Percentiles rank a stretch among this genome's conserved stretches.
Evolutionary conservation across 495 filamentous ascomycete species (phyloP).

Genomic region (Aspergillus steynii): DNA sequence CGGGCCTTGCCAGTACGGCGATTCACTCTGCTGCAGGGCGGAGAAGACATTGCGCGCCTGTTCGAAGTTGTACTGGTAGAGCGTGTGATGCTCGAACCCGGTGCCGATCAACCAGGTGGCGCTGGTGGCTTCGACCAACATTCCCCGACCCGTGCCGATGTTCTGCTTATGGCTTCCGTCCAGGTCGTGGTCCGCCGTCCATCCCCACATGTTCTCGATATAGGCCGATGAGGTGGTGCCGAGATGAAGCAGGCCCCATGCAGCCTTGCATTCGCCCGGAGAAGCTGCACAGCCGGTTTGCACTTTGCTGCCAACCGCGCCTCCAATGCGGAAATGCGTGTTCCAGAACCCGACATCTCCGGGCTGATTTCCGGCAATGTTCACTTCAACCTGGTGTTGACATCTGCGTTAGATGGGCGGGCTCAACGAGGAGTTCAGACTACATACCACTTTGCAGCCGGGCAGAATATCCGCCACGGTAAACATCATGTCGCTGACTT

Average conservation of each 20-base stretch:
- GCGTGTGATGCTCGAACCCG: conserved; percentile 46
- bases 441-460: conserved; percentile 43
- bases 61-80: conserved; percentile 54
- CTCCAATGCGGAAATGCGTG: conserved; percentile 53
- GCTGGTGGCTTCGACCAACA: conserved; percentile 47
- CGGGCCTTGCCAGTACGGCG: conserved; percentile 48
- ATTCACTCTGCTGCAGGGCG: conserved; percentile 47
- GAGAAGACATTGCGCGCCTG: conserved; percentile 48
- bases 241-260: conserved; percentile 52
- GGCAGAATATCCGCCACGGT: conserved; percentile 49
- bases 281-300: conserved; percentile 38
- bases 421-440: neutral
- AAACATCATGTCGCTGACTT: conserved; percentile 56
- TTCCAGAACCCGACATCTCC: conserved; percentile 62
- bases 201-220: conserved; percentile 60
- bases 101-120: conserved; percentile 47
- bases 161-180: conserved; percentile 39
- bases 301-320: conserved; percentile 46
- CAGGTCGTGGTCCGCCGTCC: conserved; percentile 56
- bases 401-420: neutral
- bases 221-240: conserved; percentile 49
- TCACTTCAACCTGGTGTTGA: conserved; percentile 40
- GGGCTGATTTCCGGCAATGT: conserved; percentile 47
- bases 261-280: conserved; percentile 49
- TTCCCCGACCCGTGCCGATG: conserved; percentile 52